Percentiles rank a stretch among this genome's conserved stretches.
These are phyloP conservation scores for Paracorniculantispora psalliotae DNA, from an alignment of 2,329 filamentous ascomycete genomes.

Conservation along the genomic window DNA sequence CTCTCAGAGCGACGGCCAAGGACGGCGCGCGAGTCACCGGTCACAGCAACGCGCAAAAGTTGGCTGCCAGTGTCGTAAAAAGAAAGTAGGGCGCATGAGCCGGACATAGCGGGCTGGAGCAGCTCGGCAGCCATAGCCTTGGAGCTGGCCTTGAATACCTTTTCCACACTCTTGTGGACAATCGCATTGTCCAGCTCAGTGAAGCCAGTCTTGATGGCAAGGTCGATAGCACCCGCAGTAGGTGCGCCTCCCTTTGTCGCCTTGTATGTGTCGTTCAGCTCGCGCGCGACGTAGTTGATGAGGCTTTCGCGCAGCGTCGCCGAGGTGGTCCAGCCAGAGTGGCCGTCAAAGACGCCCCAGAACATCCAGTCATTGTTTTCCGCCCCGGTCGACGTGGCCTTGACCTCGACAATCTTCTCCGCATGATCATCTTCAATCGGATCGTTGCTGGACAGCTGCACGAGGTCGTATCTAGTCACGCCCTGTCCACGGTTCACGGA, in stretches of 20 bases:
- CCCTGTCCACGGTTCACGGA: constrained; percentile 83
- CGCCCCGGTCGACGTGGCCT: constrained; percentile 45
- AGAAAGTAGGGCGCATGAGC: constrained; percentile 92
- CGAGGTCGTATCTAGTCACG: constrained; percentile 89
- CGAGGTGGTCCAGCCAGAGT: constrained; percentile 96
- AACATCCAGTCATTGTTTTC: constrained; percentile 93
- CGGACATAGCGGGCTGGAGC: constrained; percentile 86
- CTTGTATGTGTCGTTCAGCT: constrained; percentile 90
- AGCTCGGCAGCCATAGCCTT: constrained; percentile 89
- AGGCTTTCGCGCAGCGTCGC: constrained; percentile 89
- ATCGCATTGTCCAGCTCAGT: constrained; percentile 88
- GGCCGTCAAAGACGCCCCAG: constrained; percentile 98
- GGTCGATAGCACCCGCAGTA: constrained; percentile 73
- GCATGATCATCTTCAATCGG: constrained; percentile 98
- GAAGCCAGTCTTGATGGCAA: constrained; percentile 90
- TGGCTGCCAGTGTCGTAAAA: constrained; percentile 92
- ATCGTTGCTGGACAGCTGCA: constrained; percentile 92
- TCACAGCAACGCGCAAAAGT: constrained; percentile 87
- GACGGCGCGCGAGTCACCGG: constrained; percentile 92
- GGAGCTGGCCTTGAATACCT: constrained; percentile 82
- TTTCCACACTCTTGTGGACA: constrained; percentile 85
- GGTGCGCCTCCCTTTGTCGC: constrained; percentile 60
- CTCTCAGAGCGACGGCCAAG: constrained; percentile 71
- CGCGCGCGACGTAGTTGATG: constrained; percentile 86
- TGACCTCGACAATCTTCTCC: constrained; percentile 94